phyloP scores from a whole-genome alignment of 2,329 filamentous ascomycete genomes.

The Chrysoporthe puriensis region DNA sequence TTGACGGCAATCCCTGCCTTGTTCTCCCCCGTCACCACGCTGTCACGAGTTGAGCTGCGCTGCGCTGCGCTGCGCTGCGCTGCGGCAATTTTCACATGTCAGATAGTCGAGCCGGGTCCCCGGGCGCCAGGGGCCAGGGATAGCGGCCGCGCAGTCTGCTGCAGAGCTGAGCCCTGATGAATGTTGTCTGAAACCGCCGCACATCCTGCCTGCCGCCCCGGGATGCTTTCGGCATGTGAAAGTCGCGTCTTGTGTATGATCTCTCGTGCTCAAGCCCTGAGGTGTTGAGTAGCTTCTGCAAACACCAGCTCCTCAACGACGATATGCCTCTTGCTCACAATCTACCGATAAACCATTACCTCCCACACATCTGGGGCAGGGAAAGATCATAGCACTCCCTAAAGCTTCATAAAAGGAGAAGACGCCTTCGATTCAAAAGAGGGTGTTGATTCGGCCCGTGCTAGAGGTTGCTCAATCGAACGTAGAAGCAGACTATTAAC shows the following conservation, averaged over 20 bases:
- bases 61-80: not conserved
- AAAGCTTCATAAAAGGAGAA: no score
- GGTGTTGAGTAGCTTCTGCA: not conserved
- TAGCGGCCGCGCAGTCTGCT: not conserved
- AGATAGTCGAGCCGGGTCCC: slow-evolving; percentile 6
- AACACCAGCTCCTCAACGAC: not conserved
- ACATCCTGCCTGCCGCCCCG: not conserved
- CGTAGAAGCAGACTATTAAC: no score
- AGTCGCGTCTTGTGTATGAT: not conserved
- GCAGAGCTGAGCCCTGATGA: not conserved
- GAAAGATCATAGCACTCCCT: no score
- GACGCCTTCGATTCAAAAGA: no score
- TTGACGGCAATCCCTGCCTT: not conserved
- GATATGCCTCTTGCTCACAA: no score
- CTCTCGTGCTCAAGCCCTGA: not conserved
- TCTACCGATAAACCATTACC: no score
- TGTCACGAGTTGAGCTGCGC: slow-evolving; percentile 17
- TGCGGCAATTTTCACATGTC: slow-evolving; percentile 24
- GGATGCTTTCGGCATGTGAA: slow-evolving; percentile 25
- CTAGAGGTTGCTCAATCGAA: no score
- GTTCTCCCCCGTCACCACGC: not conserved
- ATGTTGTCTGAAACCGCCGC: not conserved
- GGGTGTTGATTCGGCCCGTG: no score
- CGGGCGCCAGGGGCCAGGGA: not conserved
- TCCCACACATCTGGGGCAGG: no score